Percentiles rank a stretch among this genome's conserved stretches.
These are phyloP conservation scores for Wickerhamiella occidentalis DNA, from an alignment of 805 yeast species.

Conservation along the genomic window DNA sequence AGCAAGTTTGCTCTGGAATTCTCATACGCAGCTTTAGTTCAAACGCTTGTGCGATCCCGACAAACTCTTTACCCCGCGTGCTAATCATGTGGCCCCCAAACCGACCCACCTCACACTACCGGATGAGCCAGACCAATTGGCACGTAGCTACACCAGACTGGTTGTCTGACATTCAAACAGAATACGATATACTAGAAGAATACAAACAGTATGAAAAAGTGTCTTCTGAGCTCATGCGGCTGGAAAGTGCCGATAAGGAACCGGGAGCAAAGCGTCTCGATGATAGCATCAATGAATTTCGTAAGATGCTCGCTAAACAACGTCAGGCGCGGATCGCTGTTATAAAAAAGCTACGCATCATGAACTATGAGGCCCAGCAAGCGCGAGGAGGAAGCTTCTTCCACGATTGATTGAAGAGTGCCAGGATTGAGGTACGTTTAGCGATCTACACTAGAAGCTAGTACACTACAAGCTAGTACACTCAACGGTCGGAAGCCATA, in stretches of 20 bases:
- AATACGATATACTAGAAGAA: background rate
- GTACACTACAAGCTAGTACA: no score
- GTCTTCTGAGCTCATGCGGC: background rate
- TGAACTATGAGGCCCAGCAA: background rate
- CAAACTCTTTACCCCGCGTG: no score
- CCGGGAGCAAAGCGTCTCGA: background rate
- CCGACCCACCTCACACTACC: background rate
- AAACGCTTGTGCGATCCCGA: no score
- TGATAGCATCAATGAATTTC: background rate
- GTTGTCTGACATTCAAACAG: background rate
- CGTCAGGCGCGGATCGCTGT: background rate
- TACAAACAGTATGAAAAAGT: background rate
- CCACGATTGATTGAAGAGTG: background rate
- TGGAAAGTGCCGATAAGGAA: background rate
- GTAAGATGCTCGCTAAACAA: background rate
- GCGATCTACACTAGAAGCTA: background rate
- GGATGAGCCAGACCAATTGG: no score
- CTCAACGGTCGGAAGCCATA: no score
- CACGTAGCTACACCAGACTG: no score
- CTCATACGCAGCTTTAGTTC: no score
- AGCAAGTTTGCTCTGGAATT: no score
- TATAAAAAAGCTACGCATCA: background rate
- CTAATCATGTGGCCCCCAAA: no score
- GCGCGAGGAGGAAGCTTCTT: no score
- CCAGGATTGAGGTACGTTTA: background rate